Percentiles rank a stretch among this genome's conserved stretches.
Evolutionary conservation across 176 grass and related monocot genomes (phyloP).

Genomic region (Ananas comosus): DNA sequence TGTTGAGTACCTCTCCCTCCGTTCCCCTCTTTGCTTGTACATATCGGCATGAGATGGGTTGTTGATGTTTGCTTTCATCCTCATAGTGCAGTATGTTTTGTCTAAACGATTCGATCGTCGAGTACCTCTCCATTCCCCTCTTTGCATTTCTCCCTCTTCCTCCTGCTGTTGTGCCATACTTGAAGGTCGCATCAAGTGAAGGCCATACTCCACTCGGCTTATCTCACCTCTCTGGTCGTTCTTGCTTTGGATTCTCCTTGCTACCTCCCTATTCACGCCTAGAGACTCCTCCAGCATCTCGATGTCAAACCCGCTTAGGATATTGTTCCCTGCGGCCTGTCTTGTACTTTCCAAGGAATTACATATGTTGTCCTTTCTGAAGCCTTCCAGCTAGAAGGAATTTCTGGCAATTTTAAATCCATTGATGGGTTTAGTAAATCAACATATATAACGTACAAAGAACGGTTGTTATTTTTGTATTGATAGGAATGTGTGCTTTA

Average conservation of each 20-base stretch:
- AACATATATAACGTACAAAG: background rate
- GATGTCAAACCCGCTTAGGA: slow-evolving; percentile 27
- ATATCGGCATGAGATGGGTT: slow-evolving; percentile 14
- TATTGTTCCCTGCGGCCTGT: slow-evolving; percentile 3
- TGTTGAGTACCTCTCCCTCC: background rate
- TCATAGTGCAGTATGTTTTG: slow-evolving; percentile 25
- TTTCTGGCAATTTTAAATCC: slow-evolving; percentile 13
- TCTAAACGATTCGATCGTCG: slow-evolving; percentile 13
- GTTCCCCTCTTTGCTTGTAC: slow-evolving; percentile 1
- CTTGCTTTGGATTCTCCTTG: slow-evolving; percentile 23
- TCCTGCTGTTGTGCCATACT: slow-evolving; percentile 4
- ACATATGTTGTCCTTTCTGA: slow-evolving; percentile 9
- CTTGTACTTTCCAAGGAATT: background rate
- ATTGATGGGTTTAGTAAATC: background rate
- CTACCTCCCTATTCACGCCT: slow-evolving; percentile 17
- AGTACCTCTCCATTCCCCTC: background rate
- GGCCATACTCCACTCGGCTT: slow-evolving; percentile 17
- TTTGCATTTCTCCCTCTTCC: background rate
- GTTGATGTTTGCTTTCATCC: slow-evolving; percentile 23
- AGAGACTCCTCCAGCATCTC: slow-evolving; percentile 9
- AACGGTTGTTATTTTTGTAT: background rate
- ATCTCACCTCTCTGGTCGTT: slow-evolving; percentile 30
- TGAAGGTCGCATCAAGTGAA: slow-evolving; percentile 11
- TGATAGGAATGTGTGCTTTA: background rate
- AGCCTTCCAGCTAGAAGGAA: slow-evolving; percentile 33